Conservation (phyloP, 2,329 filamentous ascomycete species). For the Simplicillium aogashimaense region DNA sequence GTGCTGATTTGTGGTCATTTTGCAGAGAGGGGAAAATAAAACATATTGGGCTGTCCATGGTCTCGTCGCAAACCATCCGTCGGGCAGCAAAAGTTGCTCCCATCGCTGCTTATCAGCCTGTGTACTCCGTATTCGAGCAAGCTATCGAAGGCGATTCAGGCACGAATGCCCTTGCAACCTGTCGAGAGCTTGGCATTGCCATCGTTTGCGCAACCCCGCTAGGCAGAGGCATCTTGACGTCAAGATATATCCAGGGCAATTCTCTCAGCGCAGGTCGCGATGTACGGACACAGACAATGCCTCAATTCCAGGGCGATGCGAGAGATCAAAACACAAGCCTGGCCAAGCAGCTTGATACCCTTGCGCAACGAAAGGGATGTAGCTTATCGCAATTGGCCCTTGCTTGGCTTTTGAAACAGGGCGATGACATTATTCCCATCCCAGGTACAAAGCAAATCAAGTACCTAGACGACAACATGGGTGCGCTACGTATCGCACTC, state of each 20-base stretch:
- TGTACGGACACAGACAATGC: constrained; percentile 3
- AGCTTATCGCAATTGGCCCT: constrained; percentile 46
- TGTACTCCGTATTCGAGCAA: constrained; percentile 41
- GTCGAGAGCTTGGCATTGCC: constrained; percentile 42
- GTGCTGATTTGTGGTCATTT: neutral
- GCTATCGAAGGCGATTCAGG: constrained; percentile 42
- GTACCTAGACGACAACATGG: constrained; percentile 31
- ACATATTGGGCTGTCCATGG: constrained; percentile 39
- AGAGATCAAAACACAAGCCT: neutral
- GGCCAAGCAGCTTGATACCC: constrained; percentile 23
- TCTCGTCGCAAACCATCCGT: constrained; percentile 33
- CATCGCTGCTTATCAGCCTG: constrained; percentile 39
- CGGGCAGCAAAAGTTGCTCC: constrained; percentile 36
- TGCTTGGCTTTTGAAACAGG: constrained; percentile 50
- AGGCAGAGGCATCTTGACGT: constrained; percentile 45
- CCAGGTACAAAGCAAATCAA: constrained; percentile 30
- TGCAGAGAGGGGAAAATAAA: constrained; percentile 39
- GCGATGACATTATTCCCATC: constrained; percentile 46
- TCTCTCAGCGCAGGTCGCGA: neutral
- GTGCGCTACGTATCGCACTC: constrained; percentile 16
- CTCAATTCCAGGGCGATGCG: constrained; percentile 6
- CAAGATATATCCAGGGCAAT: neutral
- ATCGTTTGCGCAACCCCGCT: constrained; percentile 47
- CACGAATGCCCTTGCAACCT: constrained; percentile 37
- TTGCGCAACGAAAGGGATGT: constrained; percentile 40